Evolutionary conservation across 768 basidiomycete species (phyloP).

Genomic region (Serendipita sp.): DNA sequence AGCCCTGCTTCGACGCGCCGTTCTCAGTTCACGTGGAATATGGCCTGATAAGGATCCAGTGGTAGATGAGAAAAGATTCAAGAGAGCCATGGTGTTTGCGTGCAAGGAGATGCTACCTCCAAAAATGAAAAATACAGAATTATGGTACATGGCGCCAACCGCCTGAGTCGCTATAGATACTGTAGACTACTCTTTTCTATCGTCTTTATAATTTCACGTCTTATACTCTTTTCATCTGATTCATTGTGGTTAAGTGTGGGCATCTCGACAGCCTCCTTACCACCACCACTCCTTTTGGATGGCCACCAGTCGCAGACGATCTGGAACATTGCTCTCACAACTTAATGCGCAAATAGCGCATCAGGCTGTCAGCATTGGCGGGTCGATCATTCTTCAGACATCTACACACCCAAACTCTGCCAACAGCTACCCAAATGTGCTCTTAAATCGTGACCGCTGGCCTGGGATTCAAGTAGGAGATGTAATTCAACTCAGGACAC

Average conservation of each 20-base stretch:
- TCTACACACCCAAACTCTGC: not conserved
- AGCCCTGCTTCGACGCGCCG: not conserved
- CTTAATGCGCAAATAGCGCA: not conserved
- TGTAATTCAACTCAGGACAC: constrained; percentile 36
- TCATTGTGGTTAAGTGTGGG: not conserved
- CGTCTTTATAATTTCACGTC: not conserved
- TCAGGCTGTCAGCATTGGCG: not conserved
- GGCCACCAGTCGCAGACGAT: not conserved
- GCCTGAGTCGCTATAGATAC: too few species aligned
- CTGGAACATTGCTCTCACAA: not conserved
- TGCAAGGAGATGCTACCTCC: not conserved
- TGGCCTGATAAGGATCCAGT: not conserved
- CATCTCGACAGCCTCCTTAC: not conserved
- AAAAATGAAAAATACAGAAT: not conserved
- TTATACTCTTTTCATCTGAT: not conserved
- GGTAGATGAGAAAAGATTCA: not conserved
- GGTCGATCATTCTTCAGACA: not conserved
- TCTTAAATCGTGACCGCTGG: constrained; percentile 62
- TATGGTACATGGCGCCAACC: not conserved
- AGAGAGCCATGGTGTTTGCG: not conserved
- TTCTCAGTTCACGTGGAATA: not conserved
- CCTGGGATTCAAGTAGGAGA: constrained; percentile 69
- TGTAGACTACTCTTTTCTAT: not conserved
- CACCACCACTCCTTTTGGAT: not conserved
- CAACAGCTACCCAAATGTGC: constrained; percentile 25